phyloP scores from a whole-genome alignment of 805 yeast genomes.

The Kurtzmaniella fragi region DNA sequence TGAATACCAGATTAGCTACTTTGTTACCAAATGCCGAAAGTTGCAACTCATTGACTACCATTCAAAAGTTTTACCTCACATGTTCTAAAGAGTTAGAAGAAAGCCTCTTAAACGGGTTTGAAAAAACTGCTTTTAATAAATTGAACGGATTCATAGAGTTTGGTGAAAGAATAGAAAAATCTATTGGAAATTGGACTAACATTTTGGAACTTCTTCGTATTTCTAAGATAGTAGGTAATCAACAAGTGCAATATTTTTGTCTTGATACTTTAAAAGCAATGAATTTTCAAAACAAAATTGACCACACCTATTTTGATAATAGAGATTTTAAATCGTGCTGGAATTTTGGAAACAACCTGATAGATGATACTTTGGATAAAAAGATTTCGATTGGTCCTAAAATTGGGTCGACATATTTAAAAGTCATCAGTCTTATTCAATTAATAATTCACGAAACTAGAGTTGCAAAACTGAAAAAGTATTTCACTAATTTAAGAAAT shows the following conservation, averaged over 20 bases:
- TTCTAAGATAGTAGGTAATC: slow-evolving; percentile 12
- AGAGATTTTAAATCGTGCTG: slow-evolving; percentile 55
- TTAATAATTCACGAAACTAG: slow-evolving; percentile 32
- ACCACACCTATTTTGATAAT: slow-evolving; percentile 40
- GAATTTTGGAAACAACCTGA: slow-evolving; percentile 41
- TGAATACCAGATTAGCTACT: slow-evolving; percentile 41
- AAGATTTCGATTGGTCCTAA: slow-evolving; percentile 17
- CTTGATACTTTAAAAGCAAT: slow-evolving; percentile 10
- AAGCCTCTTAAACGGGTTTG: slow-evolving; percentile 49
- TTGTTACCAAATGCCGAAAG: slow-evolving; percentile 39
- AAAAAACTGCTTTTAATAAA: slow-evolving; percentile 59
- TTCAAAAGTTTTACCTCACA: slow-evolving; percentile 49
- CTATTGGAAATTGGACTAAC: slow-evolving; percentile 41
- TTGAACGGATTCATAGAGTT: slow-evolving; percentile 63
- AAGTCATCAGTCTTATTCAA: slow-evolving; percentile 33
- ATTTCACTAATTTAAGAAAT: slow-evolving; percentile 21
- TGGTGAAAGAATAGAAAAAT: slow-evolving; percentile 44
- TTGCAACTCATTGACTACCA: slow-evolving; percentile 28
- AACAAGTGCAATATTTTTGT: slow-evolving; percentile 1
- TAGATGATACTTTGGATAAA: slow-evolving; percentile 11
- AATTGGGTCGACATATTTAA: slow-evolving; percentile 23
- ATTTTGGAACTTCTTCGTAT: slow-evolving; percentile 29
- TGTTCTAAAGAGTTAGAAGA: slow-evolving; percentile 47
- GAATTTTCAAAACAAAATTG: slow-evolving; percentile 17
- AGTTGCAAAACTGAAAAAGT: slow-evolving; percentile 18